Evolutionary conservation across 331 rosid genomes (phyloP).

Genomic region (Telfairia occidentalis): DNA sequence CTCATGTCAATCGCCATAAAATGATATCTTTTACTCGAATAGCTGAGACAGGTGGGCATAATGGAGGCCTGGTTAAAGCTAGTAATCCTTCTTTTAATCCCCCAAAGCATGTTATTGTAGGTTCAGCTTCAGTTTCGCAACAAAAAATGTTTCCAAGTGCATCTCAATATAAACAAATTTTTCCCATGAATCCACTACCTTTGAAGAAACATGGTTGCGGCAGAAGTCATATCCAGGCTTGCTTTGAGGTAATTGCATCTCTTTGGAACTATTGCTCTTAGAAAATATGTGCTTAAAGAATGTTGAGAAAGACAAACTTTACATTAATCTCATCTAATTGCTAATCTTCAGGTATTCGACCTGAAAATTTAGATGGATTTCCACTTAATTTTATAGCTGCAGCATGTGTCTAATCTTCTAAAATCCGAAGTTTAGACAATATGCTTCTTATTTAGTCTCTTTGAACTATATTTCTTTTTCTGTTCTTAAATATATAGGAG

Average conservation of each 20-base stretch:
- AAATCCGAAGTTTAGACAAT: background rate
- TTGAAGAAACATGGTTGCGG: slow-evolving; percentile 94
- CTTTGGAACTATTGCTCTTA: background rate
- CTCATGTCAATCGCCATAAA: slow-evolving; percentile 70
- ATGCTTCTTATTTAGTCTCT: background rate
- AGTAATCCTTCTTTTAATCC: slow-evolving; percentile 42
- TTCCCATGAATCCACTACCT: slow-evolving; percentile 88
- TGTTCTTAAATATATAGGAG: slow-evolving; percentile 44
- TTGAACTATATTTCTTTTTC: background rate
- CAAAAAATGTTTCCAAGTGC: slow-evolving; percentile 66
- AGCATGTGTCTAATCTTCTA: background rate
- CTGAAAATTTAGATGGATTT: background rate
- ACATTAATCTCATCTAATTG: background rate
- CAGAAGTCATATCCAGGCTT: slow-evolving; percentile 62
- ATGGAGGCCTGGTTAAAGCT: slow-evolving; percentile 60
- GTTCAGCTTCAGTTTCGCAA: slow-evolving; percentile 64
- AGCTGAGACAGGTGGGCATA: slow-evolving; percentile 49
- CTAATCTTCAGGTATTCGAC: background rate
- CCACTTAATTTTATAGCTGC: background rate
- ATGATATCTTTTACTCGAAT: slow-evolving; percentile 71
- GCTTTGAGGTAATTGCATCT: slow-evolving; percentile 63
- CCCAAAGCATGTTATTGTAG: slow-evolving; percentile 52
- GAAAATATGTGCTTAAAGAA: background rate
- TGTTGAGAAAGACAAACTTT: background rate
- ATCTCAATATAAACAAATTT: slow-evolving; percentile 82